Base-by-base conservation (phyloP, 768 basidiomycete species). In the Lentinus tigrinus region DNA sequence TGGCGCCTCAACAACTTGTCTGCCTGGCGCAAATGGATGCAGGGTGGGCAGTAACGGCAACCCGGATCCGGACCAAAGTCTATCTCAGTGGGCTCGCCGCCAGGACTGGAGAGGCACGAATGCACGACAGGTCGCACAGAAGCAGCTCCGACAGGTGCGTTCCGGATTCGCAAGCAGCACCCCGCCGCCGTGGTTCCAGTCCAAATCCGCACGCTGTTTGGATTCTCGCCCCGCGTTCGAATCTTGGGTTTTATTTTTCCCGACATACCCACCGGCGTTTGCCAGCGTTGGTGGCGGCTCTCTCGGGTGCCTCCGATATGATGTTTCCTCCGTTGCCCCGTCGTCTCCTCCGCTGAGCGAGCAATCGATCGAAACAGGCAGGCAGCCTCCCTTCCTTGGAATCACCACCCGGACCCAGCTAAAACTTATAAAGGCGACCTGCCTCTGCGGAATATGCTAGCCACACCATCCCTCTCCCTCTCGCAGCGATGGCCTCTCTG, bases 351-450 rank as follows among this genome's bases (percentile, higher is more conserved):
- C 31, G 31, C 31, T 31, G 31, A 31, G 31, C 62, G 60, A 68
- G 65, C 58, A 64, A 67, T 66, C 70, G 67, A 69, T 73, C 67
- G 66, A 61, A 61, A 49, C 31, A 49, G 62, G 62, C 58, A 56
- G 60, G 40, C 61, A 47, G 52, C 62, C 64, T 62, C 68, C 51
- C 24, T 34, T 16, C 24, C 27, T 23, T 19, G 11, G 14, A 65
- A 56, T 55, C 59, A 57, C 46, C 52, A 59, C 62, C 52, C 57
- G 51, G 40, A 44, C 62, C n/a, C 47, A 24, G 60, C 62, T 63
- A 69, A 70, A 67, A 65, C 65, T 64, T 70, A 70, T 73, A 71
- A 68, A 69, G 61, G 63, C 60, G 48, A 37, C 14, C 59, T 26
- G 31, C 39, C 46, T 38, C 27, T 49, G 36, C 46, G n/a, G 34